Evolutionary conservation across 805 yeast genomes (phyloP), one percentile per base, ranked within the genome.

Genomic region (Hanseniaspora jakobsenii): DNA sequence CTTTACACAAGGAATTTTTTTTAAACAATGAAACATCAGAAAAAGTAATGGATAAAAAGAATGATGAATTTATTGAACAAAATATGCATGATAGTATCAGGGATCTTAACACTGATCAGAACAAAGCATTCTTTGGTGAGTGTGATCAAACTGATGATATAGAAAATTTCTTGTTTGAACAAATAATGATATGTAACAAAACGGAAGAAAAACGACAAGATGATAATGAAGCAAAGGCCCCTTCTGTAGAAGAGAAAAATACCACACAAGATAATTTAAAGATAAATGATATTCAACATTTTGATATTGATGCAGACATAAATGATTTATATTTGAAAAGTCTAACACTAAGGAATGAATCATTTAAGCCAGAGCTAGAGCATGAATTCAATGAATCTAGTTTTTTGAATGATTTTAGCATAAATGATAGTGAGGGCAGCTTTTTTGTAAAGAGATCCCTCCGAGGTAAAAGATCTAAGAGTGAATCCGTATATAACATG

Each of bases 141-240:
- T 42, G 30, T 13, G 24, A 42, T 17, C 36, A 34, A 19, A 42
- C 39, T 7, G 36, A 6, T 3, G 46, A 42, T n/a, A 34, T 42
- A 3, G 46, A 42, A 29, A 34, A 35, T 24, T 35, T 35, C n/a
- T 16, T 42, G 12, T 19, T 35, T 18, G 39, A 42, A 9, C 39
- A 42, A 9, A 32, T 42, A 13, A 14, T 22, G 18, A 26, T 21
- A 10, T 23, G 32, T 8, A 38, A 38, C 10, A 24, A 24, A 24
- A 24, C 27, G 17, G 32, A 29, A 29, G n/a, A 9, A 9, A 29
- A n/a, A n/a, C n/a, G n/a, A n/a, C n/a, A n/a, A n/a, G n/a, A 29
- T 29, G n/a, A 29, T 13, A 29, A 29, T 29, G 32, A 29, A 13
- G 6, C 7, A 13, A 14, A 29, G 8, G n/a, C 7, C 10, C 6